A percentile compares a stretch with the other conserved stretches of the same genome.
Evolutionary conservation across 2,329 filamentous ascomycete species (phyloP).

Genomic region (Fusarium circinatum): DNA sequence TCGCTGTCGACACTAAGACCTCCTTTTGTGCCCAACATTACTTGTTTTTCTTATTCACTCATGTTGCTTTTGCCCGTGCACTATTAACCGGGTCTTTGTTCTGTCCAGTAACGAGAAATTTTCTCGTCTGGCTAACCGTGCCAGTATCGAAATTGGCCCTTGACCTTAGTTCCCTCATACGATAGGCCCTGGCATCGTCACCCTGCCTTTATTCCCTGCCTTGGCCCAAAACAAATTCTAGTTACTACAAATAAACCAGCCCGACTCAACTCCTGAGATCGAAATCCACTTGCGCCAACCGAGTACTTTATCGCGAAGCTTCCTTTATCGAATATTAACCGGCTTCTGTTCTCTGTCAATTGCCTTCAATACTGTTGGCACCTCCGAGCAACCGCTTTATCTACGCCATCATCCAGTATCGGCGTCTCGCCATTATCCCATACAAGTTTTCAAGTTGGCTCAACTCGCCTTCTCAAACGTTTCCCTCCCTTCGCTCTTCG

Average conservation of each 20-base stretch:
- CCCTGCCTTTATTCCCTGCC: constrained; percentile 32
- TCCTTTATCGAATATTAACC: constrained; percentile 5
- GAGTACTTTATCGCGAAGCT: constrained; percentile 7
- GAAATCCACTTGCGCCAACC: constrained; percentile 7
- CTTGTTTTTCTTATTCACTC: not conserved
- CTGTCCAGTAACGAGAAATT: constrained; percentile 15
- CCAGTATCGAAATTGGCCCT: constrained; percentile 34
- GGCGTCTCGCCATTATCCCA: constrained; percentile 42
- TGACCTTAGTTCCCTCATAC: constrained; percentile 32
- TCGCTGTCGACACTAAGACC: constrained; percentile 24
- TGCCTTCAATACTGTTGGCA: constrained; percentile 5
- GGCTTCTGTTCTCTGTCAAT: not conserved
- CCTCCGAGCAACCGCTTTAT: constrained; percentile 4
- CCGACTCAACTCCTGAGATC: constrained; percentile 28
- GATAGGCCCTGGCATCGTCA: constrained; percentile 25
- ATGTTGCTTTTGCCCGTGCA: constrained; percentile 5
- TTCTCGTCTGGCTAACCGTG: constrained; percentile 27
- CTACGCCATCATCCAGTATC: constrained; percentile 19
- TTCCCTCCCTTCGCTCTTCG: constrained; percentile 87
- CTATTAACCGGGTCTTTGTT: constrained; percentile 11
- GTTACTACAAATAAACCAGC: constrained; percentile 30
- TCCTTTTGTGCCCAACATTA: constrained; percentile 14
- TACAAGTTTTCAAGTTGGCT: constrained; percentile 89
- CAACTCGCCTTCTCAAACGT: constrained; percentile 76
- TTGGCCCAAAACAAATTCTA: constrained; percentile 28